Conservation (phyloP, 768 basidiomycete species). For the Leccinum imitatum region DNA sequence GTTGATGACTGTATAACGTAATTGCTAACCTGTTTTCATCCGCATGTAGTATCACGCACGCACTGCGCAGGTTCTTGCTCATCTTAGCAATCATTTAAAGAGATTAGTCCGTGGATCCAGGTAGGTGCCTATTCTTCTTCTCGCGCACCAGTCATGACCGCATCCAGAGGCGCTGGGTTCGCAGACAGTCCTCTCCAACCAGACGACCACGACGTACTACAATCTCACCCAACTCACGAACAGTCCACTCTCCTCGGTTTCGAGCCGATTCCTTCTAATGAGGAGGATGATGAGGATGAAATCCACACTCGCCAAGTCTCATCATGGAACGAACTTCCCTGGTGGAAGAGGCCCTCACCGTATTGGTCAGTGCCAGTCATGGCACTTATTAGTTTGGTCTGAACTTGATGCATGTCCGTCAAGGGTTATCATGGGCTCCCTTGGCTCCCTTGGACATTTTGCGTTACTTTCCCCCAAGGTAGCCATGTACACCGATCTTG, state of each 20-base stretch:
- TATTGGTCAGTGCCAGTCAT: slow-evolving; percentile 54
- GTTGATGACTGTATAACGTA: too few species aligned
- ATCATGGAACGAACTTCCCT: slow-evolving; percentile 44
- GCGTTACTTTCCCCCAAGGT: slow-evolving; percentile 67
- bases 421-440: slow-evolving; percentile 60
- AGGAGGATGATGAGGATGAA: slow-evolving; percentile 21
- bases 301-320: slow-evolving; percentile 29
- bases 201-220: slow-evolving; percentile 42
- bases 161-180: too few species aligned
- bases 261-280: slow-evolving; percentile 8
- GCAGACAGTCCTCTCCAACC: slow-evolving; percentile 35
- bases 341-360: slow-evolving; percentile 76
- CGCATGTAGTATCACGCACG: too few species aligned
- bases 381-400: neutral
- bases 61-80: too few species aligned
- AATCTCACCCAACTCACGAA: slow-evolving; percentile 40
- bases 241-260: slow-evolving; percentile 36
- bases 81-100: too few species aligned
- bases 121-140: too few species aligned
- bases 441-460: slow-evolving; percentile 54
- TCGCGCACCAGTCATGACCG: too few species aligned
- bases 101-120: too few species aligned
- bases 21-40: too few species aligned
- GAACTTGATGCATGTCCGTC: neutral
- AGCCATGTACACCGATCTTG: slow-evolving; percentile 70